phyloP scores from a whole-genome alignment of 805 yeast species.

The Candida wancherniae region DNA sequence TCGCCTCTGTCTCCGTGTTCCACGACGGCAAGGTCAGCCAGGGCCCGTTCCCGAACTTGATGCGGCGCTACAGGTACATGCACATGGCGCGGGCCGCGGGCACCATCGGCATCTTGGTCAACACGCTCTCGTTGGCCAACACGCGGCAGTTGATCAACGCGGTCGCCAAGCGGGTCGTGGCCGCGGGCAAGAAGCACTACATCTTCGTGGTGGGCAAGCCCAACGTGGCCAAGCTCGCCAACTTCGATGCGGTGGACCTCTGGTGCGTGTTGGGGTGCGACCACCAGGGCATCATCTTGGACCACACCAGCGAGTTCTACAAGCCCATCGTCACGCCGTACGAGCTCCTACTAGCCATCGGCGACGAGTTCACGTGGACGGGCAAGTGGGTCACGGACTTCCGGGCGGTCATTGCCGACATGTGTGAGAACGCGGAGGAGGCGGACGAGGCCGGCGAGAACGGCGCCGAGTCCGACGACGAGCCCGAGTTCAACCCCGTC shows the following conservation, averaged over 20 bases:
- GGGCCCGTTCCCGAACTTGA: slow-evolving; percentile 75
- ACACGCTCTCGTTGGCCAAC: slow-evolving; percentile 77
- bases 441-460: slow-evolving; percentile 3
- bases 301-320: slow-evolving; percentile 71
- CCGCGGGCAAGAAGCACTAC: slow-evolving; percentile 86
- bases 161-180: slow-evolving; percentile 55
- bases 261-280: slow-evolving; percentile 97
- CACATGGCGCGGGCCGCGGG: slow-evolving; percentile 87
- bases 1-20: slow-evolving; percentile 47
- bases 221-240: slow-evolving; percentile 93
- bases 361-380: slow-evolving; percentile 77
- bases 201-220: slow-evolving; percentile 97
- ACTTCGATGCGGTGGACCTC: slow-evolving; percentile 87
- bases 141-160: slow-evolving; percentile 63
- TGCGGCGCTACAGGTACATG: slow-evolving; percentile 81
- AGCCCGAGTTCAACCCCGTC: slow-evolving; percentile 84
- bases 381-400: slow-evolving; percentile 92
- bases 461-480: slow-evolving; percentile 31
- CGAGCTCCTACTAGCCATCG: slow-evolving; percentile 77
- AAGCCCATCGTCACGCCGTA: slow-evolving; percentile 93
- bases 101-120: slow-evolving; percentile 85
- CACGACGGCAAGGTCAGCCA: slow-evolving; percentile 38
- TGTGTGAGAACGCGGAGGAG: slow-evolving; percentile 22
- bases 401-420: slow-evolving; percentile 41
- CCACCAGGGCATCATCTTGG: slow-evolving; percentile 85